phyloP scores from a whole-genome alignment of 768 basidiomycete species.

The Psilocybe subaeruginosa region DNA sequence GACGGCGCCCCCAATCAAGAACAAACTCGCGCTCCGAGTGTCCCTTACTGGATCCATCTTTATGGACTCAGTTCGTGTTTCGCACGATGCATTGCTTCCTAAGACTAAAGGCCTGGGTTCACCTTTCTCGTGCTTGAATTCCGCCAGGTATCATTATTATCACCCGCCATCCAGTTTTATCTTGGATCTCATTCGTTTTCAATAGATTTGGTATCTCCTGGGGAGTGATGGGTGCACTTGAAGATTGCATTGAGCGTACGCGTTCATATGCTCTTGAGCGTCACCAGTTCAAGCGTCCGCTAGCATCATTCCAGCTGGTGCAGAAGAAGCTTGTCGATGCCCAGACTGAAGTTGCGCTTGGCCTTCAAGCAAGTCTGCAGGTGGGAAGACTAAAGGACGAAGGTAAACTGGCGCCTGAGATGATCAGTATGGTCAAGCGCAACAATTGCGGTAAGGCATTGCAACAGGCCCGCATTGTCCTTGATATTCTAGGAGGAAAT shows the following conservation, averaged over 20 bases:
- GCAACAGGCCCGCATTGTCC: slow-evolving; percentile 73
- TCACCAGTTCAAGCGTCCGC: slow-evolving; percentile 85
- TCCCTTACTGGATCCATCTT: slow-evolving; percentile 87
- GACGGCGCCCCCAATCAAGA: slow-evolving; percentile 84
- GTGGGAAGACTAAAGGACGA: slow-evolving; percentile 88
- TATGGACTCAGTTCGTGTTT: slow-evolving; percentile 88
- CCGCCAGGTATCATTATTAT: slow-evolving; percentile 57
- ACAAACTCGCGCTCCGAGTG: slow-evolving; percentile 89
- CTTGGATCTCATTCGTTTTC: neutral
- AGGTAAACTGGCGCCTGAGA: slow-evolving; percentile 77
- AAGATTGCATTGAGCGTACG: slow-evolving; percentile 83
- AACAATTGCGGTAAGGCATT: slow-evolving; percentile 97
- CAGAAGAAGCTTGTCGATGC: slow-evolving; percentile 98
- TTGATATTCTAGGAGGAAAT: slow-evolving; percentile 95
- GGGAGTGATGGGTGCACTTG: slow-evolving; percentile 95
- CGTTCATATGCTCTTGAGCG: slow-evolving; percentile 88
- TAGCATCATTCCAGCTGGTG: slow-evolving; percentile 95
- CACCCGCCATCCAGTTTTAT: slow-evolving; percentile 6
- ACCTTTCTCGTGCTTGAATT: slow-evolving; percentile 93
- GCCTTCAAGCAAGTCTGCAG: slow-evolving; percentile 75
- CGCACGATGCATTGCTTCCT: slow-evolving; percentile 76
- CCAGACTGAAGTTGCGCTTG: slow-evolving; percentile 81
- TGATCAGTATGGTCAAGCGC: slow-evolving; percentile 93
- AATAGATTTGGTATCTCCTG: slow-evolving; percentile 84
- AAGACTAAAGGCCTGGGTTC: slow-evolving; percentile 77